Percentiles rank a stretch among this genome's conserved stretches.
These are phyloP conservation scores for Cinnamomum micranthum DNA, from an alignment of 164 flowering plant genomes.

Conservation along the genomic window DNA sequence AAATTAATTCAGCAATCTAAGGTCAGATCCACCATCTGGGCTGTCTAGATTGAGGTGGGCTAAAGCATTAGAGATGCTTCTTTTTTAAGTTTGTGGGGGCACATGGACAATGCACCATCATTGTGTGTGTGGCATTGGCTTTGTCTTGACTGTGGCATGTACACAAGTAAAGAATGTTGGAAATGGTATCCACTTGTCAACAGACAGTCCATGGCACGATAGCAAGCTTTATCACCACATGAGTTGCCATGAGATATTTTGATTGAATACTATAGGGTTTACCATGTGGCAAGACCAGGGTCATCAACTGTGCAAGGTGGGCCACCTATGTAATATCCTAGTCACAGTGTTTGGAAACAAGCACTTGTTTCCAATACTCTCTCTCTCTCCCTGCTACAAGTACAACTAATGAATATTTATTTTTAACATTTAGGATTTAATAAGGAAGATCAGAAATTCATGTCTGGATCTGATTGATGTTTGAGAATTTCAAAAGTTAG, in stretches of 20 bases:
- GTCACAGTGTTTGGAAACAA: background rate
- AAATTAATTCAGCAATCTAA: no score
- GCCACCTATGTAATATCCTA: background rate
- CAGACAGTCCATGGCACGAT: background rate
- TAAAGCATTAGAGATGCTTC: no score
- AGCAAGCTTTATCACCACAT: background rate
- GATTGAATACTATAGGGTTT: background rate
- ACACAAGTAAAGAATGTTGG: background rate
- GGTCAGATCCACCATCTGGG: no score
- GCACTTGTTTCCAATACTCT: background rate
- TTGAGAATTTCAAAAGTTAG: no score
- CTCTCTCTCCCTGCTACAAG: background rate
- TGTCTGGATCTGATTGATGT: no score
- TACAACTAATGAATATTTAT: no score
- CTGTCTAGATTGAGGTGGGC: no score
- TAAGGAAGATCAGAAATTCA: no score
- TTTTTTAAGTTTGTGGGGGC: no score
- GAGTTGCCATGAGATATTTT: background rate
- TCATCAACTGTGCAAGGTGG: background rate
- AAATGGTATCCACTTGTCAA: background rate
- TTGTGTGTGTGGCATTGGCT: no score
- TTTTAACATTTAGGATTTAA: no score
- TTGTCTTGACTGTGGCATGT: background rate
- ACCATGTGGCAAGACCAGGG: background rate
- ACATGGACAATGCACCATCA: no score